Percentiles rank a stretch among this genome's conserved stretches.
Conservation (phyloP, 805 yeast genomes). For the Wickerhamomyces canadensis region DNA sequence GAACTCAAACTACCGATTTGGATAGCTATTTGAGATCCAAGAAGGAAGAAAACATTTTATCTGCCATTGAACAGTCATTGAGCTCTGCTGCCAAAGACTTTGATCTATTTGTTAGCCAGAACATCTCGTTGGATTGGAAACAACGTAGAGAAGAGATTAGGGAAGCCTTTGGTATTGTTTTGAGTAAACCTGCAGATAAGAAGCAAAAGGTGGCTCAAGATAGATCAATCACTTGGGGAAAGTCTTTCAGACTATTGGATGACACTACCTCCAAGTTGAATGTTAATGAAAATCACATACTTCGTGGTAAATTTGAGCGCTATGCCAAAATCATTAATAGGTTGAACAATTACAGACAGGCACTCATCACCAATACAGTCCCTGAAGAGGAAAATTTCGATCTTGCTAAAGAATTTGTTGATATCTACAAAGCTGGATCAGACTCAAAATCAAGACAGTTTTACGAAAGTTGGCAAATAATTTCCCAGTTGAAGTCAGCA, state of each 20-base stretch:
- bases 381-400: constrained; percentile 38
- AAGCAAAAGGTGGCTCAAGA: constrained; percentile 9
- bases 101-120: constrained; percentile 67
- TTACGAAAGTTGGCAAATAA: constrained; percentile 67
- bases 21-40: constrained; percentile 61
- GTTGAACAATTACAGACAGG: constrained; percentile 65
- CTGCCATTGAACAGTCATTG: constrained; percentile 78
- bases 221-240: constrained; percentile 25
- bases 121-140: constrained; percentile 80
- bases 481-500: constrained; percentile 35
- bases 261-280: constrained; percentile 32
- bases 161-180: constrained; percentile 59
- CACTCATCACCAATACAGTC: constrained; percentile 18
- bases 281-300: constrained; percentile 36
- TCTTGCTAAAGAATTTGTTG: constrained; percentile 54
- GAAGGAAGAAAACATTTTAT: constrained; percentile 76
- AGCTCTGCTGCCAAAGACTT: constrained; percentile 74
- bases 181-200: constrained; percentile 24
- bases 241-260: constrained; percentile 23
- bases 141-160: constrained; percentile 69
- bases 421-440: constrained; percentile 48
- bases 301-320: constrained; percentile 57
- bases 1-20: constrained; percentile 34
- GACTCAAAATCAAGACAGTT: constrained; percentile 68
- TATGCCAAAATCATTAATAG: constrained; percentile 68